Evolutionary conservation across 345 rosid genomes (phyloP).

Genomic region (Barbarea vulgaris): DNA sequence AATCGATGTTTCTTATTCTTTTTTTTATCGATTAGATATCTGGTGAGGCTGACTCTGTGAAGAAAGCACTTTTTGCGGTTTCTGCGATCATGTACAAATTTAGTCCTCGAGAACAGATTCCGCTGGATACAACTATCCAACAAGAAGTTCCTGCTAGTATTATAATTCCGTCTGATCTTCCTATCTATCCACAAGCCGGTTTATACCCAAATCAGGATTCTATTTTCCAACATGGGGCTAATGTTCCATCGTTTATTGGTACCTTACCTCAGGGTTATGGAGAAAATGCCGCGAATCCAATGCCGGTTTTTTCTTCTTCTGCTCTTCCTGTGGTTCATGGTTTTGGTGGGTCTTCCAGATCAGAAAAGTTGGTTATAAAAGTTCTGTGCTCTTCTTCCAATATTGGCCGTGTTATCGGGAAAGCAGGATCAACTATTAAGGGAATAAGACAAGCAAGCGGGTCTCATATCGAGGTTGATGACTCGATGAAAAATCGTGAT

Average conservation of each 20-base stretch:
- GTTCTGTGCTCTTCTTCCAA: slow-evolving; percentile 77
- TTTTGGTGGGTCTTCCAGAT: slow-evolving; percentile 53
- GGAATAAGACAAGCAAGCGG: slow-evolving; percentile 91
- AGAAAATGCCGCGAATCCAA: slow-evolving; percentile 53
- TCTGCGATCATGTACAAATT: slow-evolving; percentile 93
- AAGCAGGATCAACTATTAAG: slow-evolving; percentile 88
- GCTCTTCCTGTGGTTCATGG: slow-evolving; percentile 66
- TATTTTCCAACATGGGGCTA: slow-evolving; percentile 55
- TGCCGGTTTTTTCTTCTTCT: slow-evolving; percentile 76
- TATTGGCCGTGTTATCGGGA: slow-evolving; percentile 97
- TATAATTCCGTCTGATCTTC: slow-evolving; percentile 83
- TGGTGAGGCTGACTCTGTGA: slow-evolving; percentile 80
- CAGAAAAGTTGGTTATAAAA: slow-evolving; percentile 67
- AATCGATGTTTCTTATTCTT: slow-evolving; percentile 1
- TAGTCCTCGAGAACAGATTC: slow-evolving; percentile 78
- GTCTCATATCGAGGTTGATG: slow-evolving; percentile 86
- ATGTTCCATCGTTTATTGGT: slow-evolving; percentile 64
- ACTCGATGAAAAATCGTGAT: slow-evolving; percentile 63
- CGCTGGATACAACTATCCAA: slow-evolving; percentile 72
- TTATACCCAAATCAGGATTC: slow-evolving; percentile 70
- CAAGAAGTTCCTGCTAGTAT: slow-evolving; percentile 74
- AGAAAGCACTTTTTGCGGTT: slow-evolving; percentile 79
- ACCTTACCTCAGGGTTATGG: slow-evolving; percentile 70
- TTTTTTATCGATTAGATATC: slow-evolving; percentile 53
- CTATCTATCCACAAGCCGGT: slow-evolving; percentile 73